Conservation (phyloP, 768 basidiomycete species). For the Suillus bovinus region DNA sequence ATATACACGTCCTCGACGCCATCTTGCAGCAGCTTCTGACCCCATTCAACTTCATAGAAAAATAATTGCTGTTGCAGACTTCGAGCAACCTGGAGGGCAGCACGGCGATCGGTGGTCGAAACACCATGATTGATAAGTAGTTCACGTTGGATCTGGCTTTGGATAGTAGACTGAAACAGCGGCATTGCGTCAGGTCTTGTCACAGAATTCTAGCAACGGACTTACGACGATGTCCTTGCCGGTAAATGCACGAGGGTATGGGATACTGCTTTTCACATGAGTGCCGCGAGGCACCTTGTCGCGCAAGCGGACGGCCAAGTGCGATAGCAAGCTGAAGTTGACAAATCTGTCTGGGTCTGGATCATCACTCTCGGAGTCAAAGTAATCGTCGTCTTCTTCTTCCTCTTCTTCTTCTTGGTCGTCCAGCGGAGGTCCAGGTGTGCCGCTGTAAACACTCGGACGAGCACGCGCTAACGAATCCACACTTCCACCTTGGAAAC, state of each 20-base stretch:
- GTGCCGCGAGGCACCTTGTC: slow-evolving; percentile 87
- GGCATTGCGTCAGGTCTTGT: background rate
- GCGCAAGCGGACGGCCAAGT: slow-evolving; percentile 85
- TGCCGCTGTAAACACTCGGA: slow-evolving; percentile 20
- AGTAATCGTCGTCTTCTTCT: slow-evolving; percentile 30
- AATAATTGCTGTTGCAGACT: slow-evolving; percentile 91
- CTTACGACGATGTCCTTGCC: slow-evolving; percentile 93
- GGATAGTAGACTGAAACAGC: slow-evolving; percentile 74
- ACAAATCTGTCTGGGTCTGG: slow-evolving; percentile 77
- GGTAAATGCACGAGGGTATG: slow-evolving; percentile 88
- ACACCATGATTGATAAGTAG: slow-evolving; percentile 74
- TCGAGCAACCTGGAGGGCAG: slow-evolving; percentile 85
- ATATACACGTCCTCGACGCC: slow-evolving; percentile 93
- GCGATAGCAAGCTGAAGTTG: slow-evolving; percentile 83
- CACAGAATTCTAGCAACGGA: slow-evolving; percentile 14
- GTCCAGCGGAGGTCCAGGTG: slow-evolving; percentile 17
- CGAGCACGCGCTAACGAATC: slow-evolving; percentile 29
- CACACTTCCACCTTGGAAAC: slow-evolving; percentile 20
- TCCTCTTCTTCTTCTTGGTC: slow-evolving; percentile 27
- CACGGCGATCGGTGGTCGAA: slow-evolving; percentile 75
- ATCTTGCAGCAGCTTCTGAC: slow-evolving; percentile 75
- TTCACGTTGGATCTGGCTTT: slow-evolving; percentile 83
- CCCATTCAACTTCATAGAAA: slow-evolving; percentile 98
- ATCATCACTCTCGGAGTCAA: slow-evolving; percentile 52
- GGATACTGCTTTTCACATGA: slow-evolving; percentile 92